phyloP scores from a whole-genome alignment of 23 red algal species.

The Gracilaria vermiculophylla region DNA sequence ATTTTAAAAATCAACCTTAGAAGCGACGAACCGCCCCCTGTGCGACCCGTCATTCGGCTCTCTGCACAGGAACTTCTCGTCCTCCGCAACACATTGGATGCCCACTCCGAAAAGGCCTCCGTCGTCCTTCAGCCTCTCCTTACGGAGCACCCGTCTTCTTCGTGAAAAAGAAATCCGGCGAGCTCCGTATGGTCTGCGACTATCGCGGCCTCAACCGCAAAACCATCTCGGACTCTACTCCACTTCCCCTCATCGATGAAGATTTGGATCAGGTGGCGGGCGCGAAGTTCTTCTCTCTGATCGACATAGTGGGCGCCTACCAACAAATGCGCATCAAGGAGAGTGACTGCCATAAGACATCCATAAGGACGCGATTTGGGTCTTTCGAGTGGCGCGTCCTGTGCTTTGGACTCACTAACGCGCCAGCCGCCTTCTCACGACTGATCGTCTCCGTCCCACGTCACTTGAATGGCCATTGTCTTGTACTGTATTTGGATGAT shows the following conservation, averaged over 20 bases:
- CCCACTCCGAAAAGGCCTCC: background rate
- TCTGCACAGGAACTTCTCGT: background rate
- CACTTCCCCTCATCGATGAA: background rate
- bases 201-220: background rate
- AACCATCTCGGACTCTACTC: background rate
- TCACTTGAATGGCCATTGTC: too few species aligned
- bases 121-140: background rate
- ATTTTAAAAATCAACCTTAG: background rate
- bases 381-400: background rate
- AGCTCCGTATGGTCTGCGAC: background rate
- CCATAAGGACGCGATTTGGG: background rate
- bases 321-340: conserved; percentile 1
- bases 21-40: background rate
- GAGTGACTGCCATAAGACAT: background rate
- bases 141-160: background rate
- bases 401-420: background rate
- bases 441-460: too few species aligned
- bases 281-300: background rate
- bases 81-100: background rate
- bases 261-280: background rate
- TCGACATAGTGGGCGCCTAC: background rate
- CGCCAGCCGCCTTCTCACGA: background rate
- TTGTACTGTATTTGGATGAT: too few species aligned
- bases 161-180: background rate
- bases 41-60: background rate